Percentiles rank a stretch among this genome's conserved stretches.
Conservation (phyloP, 2,329 filamentous ascomycete genomes). For the Triangularia verruculosa region DNA sequence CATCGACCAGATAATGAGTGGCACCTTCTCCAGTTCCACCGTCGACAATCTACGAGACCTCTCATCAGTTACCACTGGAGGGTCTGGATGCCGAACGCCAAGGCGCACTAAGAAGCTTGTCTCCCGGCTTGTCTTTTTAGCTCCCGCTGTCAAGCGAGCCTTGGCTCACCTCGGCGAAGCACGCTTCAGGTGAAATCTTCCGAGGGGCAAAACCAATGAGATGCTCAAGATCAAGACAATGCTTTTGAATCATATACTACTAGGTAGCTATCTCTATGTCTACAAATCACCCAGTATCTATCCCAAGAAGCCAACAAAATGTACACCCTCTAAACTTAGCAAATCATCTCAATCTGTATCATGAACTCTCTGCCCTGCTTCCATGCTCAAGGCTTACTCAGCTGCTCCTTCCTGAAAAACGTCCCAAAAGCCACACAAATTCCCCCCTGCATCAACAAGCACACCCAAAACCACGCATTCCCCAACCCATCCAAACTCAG, state of each 20-base stretch:
- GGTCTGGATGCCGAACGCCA: not conserved
- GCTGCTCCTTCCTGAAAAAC: constrained; percentile 56
- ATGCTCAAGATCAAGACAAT: no score
- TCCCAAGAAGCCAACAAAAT: not conserved
- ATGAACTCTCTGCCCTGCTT: not conserved
- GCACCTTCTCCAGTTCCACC: not conserved
- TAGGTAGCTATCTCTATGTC: no score
- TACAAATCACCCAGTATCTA: not conserved
- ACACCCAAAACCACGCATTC: constrained; percentile 59
- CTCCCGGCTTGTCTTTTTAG: not conserved
- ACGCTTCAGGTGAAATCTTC: not conserved
- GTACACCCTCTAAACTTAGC: not conserved
- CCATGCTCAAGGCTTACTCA: constrained; percentile 46
- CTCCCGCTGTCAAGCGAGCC: not conserved
- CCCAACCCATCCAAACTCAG: constrained; percentile 44
- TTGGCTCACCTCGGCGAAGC: not conserved
- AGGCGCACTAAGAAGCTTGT: not conserved
- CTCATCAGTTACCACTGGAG: no score
- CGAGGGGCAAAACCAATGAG: not conserved
- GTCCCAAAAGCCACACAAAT: constrained; percentile 55
- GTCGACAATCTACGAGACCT: not conserved
- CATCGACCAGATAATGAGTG: not conserved
- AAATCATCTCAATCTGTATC: not conserved
- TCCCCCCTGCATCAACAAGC: constrained; percentile 53
- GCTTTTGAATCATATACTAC: not conserved